A percentile compares a stretch with the other conserved stretches of the same genome.
These are phyloP conservation scores for Iberis pinnata DNA, from an alignment of 345 rosid species.

Conservation along the genomic window DNA sequence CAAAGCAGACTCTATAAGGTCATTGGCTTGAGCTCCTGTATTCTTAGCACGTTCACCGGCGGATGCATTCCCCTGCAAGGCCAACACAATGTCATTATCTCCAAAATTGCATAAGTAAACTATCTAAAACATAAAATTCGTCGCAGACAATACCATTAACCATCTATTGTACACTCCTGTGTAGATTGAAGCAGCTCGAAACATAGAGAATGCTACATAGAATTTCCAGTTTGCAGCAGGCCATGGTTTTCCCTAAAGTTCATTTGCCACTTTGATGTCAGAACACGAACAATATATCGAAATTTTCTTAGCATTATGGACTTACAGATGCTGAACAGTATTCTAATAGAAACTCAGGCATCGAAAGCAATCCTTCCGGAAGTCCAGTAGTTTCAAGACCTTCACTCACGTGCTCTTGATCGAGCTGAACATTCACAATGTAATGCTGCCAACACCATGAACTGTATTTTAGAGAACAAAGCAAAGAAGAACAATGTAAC, in stretches of 20 bases:
- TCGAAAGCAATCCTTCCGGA: constrained; percentile 79
- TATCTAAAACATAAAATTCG: background rate
- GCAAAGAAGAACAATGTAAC: background rate
- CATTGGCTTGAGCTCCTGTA: constrained; percentile 52
- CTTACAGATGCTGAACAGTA: constrained; percentile 80
- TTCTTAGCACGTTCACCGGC: constrained; percentile 81
- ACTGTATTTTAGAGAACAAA: constrained; percentile 17
- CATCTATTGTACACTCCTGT: constrained; percentile 77
- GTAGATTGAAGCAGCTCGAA: constrained; percentile 78
- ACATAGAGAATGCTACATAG: constrained; percentile 81
- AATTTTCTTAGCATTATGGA: too few relatives aligned
- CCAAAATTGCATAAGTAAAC: background rate
- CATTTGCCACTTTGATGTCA: constrained; percentile 12
- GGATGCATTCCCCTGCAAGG: constrained; percentile 82
- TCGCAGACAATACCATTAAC: constrained; percentile 57
- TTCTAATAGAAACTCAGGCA: constrained; percentile 69
- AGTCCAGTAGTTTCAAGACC: constrained; percentile 65
- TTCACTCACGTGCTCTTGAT: constrained; percentile 28
- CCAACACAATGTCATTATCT: constrained; percentile 7
- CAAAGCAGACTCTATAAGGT: constrained; percentile 58
- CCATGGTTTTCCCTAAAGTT: constrained; percentile 74
- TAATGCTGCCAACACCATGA: constrained; percentile 51
- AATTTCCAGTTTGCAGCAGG: constrained; percentile 86
- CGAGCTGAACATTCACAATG: constrained; percentile 33
- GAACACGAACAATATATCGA: too few relatives aligned